Percentiles rank a stretch among this genome's conserved stretches.
Conservation (phyloP, 495 filamentous ascomycete species). For the Xylaria venustula region DNA sequence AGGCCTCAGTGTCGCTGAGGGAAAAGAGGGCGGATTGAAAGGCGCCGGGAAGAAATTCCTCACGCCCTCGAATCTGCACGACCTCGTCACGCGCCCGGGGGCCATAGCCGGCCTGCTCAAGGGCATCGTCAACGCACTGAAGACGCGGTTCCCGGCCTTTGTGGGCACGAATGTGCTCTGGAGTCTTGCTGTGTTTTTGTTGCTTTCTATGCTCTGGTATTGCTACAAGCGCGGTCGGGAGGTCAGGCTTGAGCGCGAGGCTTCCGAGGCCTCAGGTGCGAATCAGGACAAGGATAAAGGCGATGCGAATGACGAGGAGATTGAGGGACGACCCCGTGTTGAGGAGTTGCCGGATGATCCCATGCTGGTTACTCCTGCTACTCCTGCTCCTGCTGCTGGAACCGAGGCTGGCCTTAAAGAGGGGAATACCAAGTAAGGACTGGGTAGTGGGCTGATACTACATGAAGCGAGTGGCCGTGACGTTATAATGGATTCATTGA, state of each 20-base stretch:
- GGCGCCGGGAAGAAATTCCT: conserved; percentile 39
- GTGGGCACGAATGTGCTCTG: conserved; percentile 82
- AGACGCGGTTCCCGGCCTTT: conserved; percentile 80
- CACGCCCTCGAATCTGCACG: conserved; percentile 55
- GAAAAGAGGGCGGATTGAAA: conserved; percentile 27
- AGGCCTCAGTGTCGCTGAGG: conserved; percentile 43
- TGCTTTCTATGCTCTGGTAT: conserved; percentile 94
- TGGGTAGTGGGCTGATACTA: no score
- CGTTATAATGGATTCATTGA: no score
- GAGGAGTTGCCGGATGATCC: conserved; percentile 37
- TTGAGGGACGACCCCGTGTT: conserved; percentile 19
- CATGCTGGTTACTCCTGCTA: conserved; percentile 5
- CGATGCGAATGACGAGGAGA: conserved; percentile 8
- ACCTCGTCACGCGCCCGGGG: conserved; percentile 82
- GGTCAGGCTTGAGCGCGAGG: conserved; percentile 71
- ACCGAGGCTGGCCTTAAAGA: neutral
- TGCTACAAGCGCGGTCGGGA: conserved; percentile 92
- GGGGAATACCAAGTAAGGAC: neutral
- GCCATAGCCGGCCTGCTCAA: conserved; percentile 78
- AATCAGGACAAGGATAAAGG: conserved; percentile 13
- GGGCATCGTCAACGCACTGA: conserved; percentile 80
- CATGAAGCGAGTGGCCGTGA: no score
- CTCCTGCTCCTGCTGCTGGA: neutral
- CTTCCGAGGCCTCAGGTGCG: conserved; percentile 13
- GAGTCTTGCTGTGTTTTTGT: conserved; percentile 78